Evolutionary conservation across 257 asterid species (phyloP), one percentile per base, ranked within the genome.

Genomic region (Nicotiana otophora): DNA sequence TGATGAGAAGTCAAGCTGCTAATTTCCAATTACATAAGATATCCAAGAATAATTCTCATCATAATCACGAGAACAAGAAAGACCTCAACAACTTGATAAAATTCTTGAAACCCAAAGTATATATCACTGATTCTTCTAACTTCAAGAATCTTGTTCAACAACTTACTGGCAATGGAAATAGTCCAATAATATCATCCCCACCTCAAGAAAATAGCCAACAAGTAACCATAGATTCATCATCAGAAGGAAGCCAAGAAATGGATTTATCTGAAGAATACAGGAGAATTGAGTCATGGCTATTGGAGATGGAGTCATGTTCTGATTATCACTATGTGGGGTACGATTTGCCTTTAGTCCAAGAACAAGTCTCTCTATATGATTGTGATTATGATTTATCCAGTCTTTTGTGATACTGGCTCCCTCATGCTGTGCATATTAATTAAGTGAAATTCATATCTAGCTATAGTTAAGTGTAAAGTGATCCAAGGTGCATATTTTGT

Each of bases 61-160:
- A 10, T 53, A 84, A 63, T 84, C 74, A 69, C 36, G 85, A 81
- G 63, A 84, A 86, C 77, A 90, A 87, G 87, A 86, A 46, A 53
- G n/a, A 86, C 20, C 60, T 85, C 65, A 88, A 81, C 82, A 82
- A 78, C 55, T 81, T 86, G 86, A 87, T 89, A 39, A 86, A 89
- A 76, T 75, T 83, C 46, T 51, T 90, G 86, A 70, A 82, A 17
- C 93, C 92, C 16, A 90, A 90, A 70, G 93, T 90, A 20, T 90
- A 85, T 86, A 87, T 90, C 78, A 87, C 89, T 2, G 85, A 87
- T 19, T 83, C 92, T 30, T 84, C 88, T 14, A 86, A 86, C 54
- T 90, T 90, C 93, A 90, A 89, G 88, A 76, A 66, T 36, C 91
- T 90, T 33, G 94, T 90, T 77, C 94, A 90, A 89, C 78, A 87